Base-by-base conservation (phyloP, 257 asterid species). In the Solanum stenotomum region DNA sequence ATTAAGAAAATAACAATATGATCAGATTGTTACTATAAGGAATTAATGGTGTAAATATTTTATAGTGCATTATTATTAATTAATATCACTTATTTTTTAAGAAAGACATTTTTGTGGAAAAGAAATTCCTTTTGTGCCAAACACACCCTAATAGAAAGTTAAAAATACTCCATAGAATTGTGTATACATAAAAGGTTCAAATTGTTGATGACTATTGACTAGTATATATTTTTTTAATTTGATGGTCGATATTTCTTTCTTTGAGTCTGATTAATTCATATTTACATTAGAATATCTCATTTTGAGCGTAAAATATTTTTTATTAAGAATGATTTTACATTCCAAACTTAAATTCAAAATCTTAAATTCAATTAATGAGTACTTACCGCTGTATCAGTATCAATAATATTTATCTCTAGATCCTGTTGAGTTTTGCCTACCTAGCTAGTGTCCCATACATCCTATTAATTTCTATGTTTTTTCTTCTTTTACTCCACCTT, bases 231-330 rank as follows among this genome's bases (percentile, higher is more conserved):
- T 63, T 63, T 10, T 4, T 10, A 63, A 10, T 63, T n/a, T 11
- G 2, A 4, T n/a, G 4, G 0, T n/a, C 8, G 0, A 63, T 65
- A n/a, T 0, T n/a, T 65, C 0, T 10, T 56, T 56, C 11, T 65
- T 11, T n/a, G 7, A 5, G 3, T 65, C 1, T 5, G 8, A 65
- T 65, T n/a, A 65, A 65, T 10, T 65, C 8, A 11, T 5, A 65
- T 65, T n/a, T 0, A 0, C 0, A 5, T 1, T n/a, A 1, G 1
- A n/a, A 65, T 11, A 65, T 2, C 8, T 5, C 3, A 65, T n/a
- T 65, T 65, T 22, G 2, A 61, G 1, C 2, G 1, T 22, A 61
- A 22, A 61, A 8, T 2, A 61, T 22, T 61, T 0, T 22, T 22
- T 61, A 61, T 59, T 8, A 61, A 22, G 0, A 59, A 20, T 0